These are phyloP conservation scores for Hanseniaspora lindneri DNA, from an alignment of 805 yeast genomes.

Conservation along the genomic window DNA sequence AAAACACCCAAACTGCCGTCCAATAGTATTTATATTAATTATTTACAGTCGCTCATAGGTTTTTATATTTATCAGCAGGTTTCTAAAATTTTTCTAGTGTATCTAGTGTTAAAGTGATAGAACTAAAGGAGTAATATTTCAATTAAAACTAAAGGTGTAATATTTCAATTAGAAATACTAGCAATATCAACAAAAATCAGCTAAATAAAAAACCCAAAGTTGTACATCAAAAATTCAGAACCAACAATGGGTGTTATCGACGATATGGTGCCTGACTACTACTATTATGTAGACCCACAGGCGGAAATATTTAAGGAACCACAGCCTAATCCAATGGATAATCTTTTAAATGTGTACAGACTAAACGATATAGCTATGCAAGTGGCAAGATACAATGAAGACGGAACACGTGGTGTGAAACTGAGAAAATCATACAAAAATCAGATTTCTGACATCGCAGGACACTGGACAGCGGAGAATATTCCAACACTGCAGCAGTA, in stretches of 20 bases:
- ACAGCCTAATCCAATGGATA: constrained; percentile 59
- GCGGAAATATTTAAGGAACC: constrained; percentile 29
- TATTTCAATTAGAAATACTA: too few relatives aligned
- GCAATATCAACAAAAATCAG: too few relatives aligned
- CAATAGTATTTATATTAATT: too few relatives aligned
- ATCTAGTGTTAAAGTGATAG: too few relatives aligned
- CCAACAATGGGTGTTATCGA: constrained; percentile 7
- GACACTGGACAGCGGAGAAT: constrained; percentile 40
- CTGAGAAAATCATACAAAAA: constrained; percentile 89
- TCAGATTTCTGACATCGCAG: constrained; percentile 78
- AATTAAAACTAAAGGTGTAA: too few relatives aligned
- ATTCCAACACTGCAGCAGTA: constrained; percentile 42
- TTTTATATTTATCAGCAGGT: too few relatives aligned
- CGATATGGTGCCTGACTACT: constrained; percentile 25
- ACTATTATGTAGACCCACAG: constrained; percentile 33
- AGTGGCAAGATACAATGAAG: constrained; percentile 76
- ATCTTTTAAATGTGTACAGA: constrained; percentile 58
- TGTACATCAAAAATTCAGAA: constrained; percentile 7
- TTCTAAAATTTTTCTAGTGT: too few relatives aligned
- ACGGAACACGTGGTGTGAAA: constrained; percentile 84
- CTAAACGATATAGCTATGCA: constrained; percentile 58
- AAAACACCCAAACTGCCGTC: too few relatives aligned
- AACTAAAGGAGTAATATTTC: too few relatives aligned
- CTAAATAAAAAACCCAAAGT: too few relatives aligned
- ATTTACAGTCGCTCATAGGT: too few relatives aligned